Evolutionary conservation across 345 rosid species (phyloP).

Genomic region (Crucihimalaya himalaica): DNA sequence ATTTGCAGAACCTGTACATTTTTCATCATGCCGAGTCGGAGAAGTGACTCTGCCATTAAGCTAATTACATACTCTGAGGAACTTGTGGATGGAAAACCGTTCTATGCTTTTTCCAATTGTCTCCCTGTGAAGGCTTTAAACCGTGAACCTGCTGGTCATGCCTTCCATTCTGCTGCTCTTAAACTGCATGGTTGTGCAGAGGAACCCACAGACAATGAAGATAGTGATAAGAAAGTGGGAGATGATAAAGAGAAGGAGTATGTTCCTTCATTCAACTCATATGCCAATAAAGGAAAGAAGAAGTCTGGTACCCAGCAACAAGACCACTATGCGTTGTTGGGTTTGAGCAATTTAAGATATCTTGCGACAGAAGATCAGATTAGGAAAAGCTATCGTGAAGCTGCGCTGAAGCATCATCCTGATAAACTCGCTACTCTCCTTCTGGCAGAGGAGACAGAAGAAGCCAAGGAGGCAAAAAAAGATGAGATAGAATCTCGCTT

Average conservation of each 20-base stretch:
- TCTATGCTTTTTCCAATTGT: slow-evolving; percentile 72
- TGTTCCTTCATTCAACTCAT: slow-evolving; percentile 74
- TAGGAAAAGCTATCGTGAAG: slow-evolving; percentile 83
- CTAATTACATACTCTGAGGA: slow-evolving; percentile 77
- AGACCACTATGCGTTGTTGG: slow-evolving; percentile 93
- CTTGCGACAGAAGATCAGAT: slow-evolving; percentile 99
- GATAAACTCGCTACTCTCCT: slow-evolving; percentile 91
- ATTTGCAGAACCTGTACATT: slow-evolving; percentile 10
- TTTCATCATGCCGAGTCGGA: slow-evolving; percentile 40
- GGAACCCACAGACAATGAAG: slow-evolving; percentile 47
- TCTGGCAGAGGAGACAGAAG: slow-evolving; percentile 85
- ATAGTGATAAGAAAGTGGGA: slow-evolving; percentile 51
- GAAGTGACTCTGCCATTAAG: slow-evolving; percentile 39
- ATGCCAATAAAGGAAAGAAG: slow-evolving; percentile 82
- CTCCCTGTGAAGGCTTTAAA: slow-evolving; percentile 76
- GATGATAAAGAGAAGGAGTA: slow-evolving; percentile 63
- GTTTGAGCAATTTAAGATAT: slow-evolving; percentile 87
- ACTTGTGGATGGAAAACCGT: slow-evolving; percentile 74
- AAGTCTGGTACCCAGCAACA: slow-evolving; percentile 73
- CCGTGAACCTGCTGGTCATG: slow-evolving; percentile 92
- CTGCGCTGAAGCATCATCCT: slow-evolving; percentile 92
- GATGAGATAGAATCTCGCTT: slow-evolving; percentile 89
- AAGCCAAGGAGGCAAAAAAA: slow-evolving; percentile 89
- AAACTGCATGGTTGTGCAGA: slow-evolving; percentile 76
- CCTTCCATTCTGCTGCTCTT: slow-evolving; percentile 85